Evolutionary conservation across 2,329 filamentous ascomycete species (phyloP), one percentile per base, ranked within the genome.

Genomic region (Cadophora gregata): DNA sequence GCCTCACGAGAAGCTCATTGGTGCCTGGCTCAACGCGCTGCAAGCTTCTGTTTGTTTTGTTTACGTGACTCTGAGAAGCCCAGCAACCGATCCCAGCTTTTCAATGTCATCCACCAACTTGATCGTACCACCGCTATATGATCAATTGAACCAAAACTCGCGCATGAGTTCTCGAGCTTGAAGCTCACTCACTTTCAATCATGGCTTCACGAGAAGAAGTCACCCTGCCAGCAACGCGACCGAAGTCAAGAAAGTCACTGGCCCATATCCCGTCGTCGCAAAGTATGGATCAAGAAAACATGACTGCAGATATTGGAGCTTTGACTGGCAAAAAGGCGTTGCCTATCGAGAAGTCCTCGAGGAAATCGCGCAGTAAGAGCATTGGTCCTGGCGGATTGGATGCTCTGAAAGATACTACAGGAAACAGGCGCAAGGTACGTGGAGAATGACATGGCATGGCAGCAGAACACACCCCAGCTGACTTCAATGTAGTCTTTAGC

Each of bases 361-460:
- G 85, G 81, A 95, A 93, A 80, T 92, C 90, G 66, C 89, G 96
- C 71, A 97, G 95, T 80, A 98, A 97, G 83, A 98, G 95, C 80
- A 90, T 99, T 72, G 96, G 96, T 2, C 95, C 96, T 19, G 96
- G 95, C 60, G 93, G 94, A 29, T 80, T 97, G 55, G 93, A 96
- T 82, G 90, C 90, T 65, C 84, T 96, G 64, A 93, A 91, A 78
- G 86, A 90, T 75, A 86, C 86, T 53, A 87, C 84, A 75, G 92
- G 92, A 38, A 96, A 97, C 78, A 84, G 92, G 74, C 87, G 92
- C 78, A 91, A 93, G 81, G 93, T 96, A 85, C 73, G 66, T n/a
- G n/a, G n/a, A 29, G 80, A 72, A 82, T 56, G 31, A 51, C 21
- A n/a, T 42, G 24, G 42, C 31, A 51, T 29, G 53, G 16, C 38